Evolutionary conservation across 2,329 filamentous ascomycete species (phyloP).

Genomic region (Cercospora nicotianae): DNA sequence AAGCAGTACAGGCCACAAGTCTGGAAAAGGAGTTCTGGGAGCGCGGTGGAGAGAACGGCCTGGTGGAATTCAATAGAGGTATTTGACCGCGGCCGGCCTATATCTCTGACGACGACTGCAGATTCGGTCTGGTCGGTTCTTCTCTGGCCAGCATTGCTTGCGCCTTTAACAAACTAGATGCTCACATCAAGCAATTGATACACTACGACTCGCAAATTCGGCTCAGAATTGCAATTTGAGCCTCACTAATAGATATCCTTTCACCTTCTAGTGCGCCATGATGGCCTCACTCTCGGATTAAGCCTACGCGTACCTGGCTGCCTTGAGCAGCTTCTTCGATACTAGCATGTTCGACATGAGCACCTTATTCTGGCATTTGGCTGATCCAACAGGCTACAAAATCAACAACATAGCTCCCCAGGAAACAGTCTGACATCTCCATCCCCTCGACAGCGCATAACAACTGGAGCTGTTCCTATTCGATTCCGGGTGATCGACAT

Average conservation of each 20-base stretch:
- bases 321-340: background rate
- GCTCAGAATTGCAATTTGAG: background rate
- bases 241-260: background rate
- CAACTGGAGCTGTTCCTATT: too few species aligned
- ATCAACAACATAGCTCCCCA: background rate
- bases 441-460: too few species aligned
- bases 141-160: too few species aligned
- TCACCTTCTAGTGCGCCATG: background rate
- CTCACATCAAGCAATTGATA: conserved; percentile 1
- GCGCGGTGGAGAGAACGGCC: conserved; percentile 71
- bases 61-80: conserved; percentile 96
- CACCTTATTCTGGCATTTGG: background rate
- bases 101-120: background rate
- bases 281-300: background rate
- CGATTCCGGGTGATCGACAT: too few species aligned
- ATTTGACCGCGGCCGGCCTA: conserved; percentile 55
- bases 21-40: conserved; percentile 87
- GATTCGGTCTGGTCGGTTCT: background rate
- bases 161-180: background rate
- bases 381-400: too few species aligned
- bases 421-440: background rate
- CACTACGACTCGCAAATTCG: background rate
- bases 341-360: background rate
- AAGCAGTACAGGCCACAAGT: conserved; percentile 71
- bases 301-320: background rate